Base-by-base conservation (phyloP, 2,329 filamentous ascomycete genomes). In the Talaromyces sp. region DNA sequence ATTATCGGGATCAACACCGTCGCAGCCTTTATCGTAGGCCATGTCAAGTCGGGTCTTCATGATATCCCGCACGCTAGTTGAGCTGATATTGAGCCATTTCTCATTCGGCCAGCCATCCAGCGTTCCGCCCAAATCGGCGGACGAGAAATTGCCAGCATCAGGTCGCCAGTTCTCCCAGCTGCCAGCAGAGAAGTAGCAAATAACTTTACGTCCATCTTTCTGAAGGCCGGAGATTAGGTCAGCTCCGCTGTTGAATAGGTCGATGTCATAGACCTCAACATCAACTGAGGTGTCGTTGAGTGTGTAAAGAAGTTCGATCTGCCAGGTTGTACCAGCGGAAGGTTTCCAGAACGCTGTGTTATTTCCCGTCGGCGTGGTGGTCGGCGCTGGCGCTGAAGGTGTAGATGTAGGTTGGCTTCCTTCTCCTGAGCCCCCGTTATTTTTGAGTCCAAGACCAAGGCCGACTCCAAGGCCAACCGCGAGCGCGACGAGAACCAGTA, bases 101-200 rank as follows among this genome's bases (percentile, higher is more conserved):
- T 91, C 89, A 49, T 82, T 84, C 0, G 78, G 78, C 88, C 89
- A 91, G 4, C 84, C 87, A 11, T 84, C 78, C 5, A 91, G 74
- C 6, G 73, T 72, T 3, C 80, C 79, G 21, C 88, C 88, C 49
- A 86, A 70, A 64, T 90, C 88, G 0, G 73, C 70, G 1, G 77
- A 63, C 8, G 75, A 27, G 68, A 90, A 90, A 5, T 82, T 66
- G 31, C 68, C 69, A 19, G 80, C 78, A 69, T 91, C 89, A 0
- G 79, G 73, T 3, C 88, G 81, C 76, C 81, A 84, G 56, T 84
- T 70, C 72, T 91, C 89, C 66, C 82, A 89, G 8, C 84, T 87
- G 1, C 89, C 89, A 0, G 86, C 87, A 56, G 85, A 88, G 76
- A 91, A 91, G 74, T 91, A 91, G 77, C 89, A 91, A 61, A 91